Conservation (phyloP, 2,329 filamentous ascomycete genomes). For the Aureobasidium sp. region DNA sequence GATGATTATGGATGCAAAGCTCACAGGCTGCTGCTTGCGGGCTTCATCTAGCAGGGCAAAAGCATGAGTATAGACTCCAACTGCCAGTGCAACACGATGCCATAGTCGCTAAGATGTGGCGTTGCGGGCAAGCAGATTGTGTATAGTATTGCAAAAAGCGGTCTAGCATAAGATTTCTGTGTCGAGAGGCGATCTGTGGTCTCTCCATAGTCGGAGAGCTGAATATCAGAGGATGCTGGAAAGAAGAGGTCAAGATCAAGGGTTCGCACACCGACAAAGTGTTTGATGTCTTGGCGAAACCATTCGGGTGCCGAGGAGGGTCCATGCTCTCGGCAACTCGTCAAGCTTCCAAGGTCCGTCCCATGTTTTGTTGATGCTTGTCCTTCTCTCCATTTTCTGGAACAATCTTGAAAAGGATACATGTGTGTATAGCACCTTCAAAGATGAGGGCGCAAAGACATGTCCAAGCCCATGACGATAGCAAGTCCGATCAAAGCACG, state of each 20-base stretch:
- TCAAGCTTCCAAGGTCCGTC: background rate
- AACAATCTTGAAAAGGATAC: background rate
- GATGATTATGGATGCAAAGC: background rate
- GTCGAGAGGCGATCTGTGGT: background rate
- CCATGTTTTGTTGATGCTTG: slow-evolving; percentile 3
- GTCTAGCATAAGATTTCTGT: background rate
- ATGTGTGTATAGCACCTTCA: background rate
- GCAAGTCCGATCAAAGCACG: background rate
- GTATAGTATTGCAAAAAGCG: background rate
- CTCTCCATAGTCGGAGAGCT: background rate
- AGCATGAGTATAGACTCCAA: background rate
- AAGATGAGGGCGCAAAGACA: background rate
- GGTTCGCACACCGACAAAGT: background rate
- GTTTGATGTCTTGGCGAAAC: background rate
- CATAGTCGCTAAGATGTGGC: background rate
- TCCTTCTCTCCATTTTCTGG: background rate
- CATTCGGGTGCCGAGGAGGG: background rate
- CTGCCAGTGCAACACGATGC: background rate
- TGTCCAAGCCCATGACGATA: no score
- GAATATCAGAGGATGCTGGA: background rate
- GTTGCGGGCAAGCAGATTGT: background rate
- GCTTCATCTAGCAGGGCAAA: background rate
- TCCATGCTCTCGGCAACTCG: background rate
- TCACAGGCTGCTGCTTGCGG: background rate
- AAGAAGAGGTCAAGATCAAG: background rate